phyloP scores from a whole-genome alignment of 495 filamentous ascomycete species.

The Alectoria sarmentosa region DNA sequence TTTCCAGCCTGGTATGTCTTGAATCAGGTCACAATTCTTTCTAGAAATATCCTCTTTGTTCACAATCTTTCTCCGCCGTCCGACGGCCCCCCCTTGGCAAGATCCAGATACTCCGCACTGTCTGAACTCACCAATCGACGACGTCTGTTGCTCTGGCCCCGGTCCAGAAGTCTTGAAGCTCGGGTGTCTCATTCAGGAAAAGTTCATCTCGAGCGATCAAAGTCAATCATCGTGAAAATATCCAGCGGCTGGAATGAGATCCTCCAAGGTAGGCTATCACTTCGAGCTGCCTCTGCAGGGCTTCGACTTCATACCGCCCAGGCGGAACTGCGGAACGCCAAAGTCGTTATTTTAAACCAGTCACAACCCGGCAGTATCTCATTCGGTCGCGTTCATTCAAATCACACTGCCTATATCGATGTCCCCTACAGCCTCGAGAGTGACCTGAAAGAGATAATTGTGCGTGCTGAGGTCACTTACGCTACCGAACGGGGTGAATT shows the following conservation, averaged over 20 bases:
- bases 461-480: slow-evolving; percentile 74
- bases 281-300: slow-evolving; percentile 80
- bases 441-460: slow-evolving; percentile 59
- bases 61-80: slow-evolving; percentile 13
- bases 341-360: slow-evolving; percentile 48
- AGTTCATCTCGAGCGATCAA: slow-evolving; percentile 70
- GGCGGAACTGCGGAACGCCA: slow-evolving; percentile 49
- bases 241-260: slow-evolving; percentile 73
- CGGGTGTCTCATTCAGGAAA: slow-evolving; percentile 37
- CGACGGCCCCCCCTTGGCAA: slow-evolving; percentile 2
- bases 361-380: slow-evolving; percentile 60
- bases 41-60: slow-evolving; percentile 60
- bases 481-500: slow-evolving; percentile 67
- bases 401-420: slow-evolving; percentile 48
- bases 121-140: not conserved
- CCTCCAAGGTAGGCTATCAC: slow-evolving; percentile 55
- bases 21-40: slow-evolving; percentile 60
- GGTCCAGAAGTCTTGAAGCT: slow-evolving; percentile 14
- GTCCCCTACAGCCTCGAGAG: slow-evolving; percentile 86
- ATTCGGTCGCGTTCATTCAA: slow-evolving; percentile 46
- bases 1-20: slow-evolving; percentile 71
- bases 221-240: slow-evolving; percentile 66
- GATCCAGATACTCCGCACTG: not conserved
- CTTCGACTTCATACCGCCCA: slow-evolving; percentile 74
- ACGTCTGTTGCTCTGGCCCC: slow-evolving; percentile 22